Evolutionary conservation across 2,329 filamentous ascomycete genomes (phyloP), one percentile per base, ranked within the genome.

Genomic region (Pseudopyricularia javanii): DNA sequence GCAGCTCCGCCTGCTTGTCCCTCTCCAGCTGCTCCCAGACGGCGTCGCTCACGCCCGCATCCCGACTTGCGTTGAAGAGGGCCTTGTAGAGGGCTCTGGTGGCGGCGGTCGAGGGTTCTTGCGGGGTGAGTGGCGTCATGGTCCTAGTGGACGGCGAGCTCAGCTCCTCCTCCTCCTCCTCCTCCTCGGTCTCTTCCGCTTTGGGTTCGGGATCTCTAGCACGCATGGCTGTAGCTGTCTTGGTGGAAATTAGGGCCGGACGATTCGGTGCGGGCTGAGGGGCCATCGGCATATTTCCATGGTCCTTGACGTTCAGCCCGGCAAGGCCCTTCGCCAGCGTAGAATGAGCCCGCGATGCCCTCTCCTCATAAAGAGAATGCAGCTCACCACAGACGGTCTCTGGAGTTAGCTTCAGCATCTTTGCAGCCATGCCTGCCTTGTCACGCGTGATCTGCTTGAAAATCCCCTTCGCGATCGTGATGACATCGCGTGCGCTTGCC

Each of bases 401-500:
- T 17, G 49, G 40, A 26, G 48, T 30, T 2, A 52, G 52, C 11
- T 61, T 32, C 6, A 54, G 49, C 2, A 37, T 47, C 28, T 56
- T 52, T 0, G 28, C 54, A 2, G 47, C 37, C n/a, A 60, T 45
- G 1, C 50, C 59, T 0, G 50, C 60, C 50, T 63, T 64, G 45
- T 63, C 59, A 54, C 65, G 66, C 54, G 68, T 63, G n/a, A 66
- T 56, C 17, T 55, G 59, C 15, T 64, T 62, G 56, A 80, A 79
- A 1, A 84, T 73, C 1, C 51, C 59, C 54, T 75, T 79, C 0
- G 68, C 70, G 0, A 86, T 45, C 0, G 73, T 75, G 12, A 77
- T 66, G 1, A 87, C 73, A 48, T 87, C 83, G 4, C 83, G 72
- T 0, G 75, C 82, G 56, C 79, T 86, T 0, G 75, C 83, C 79